Percentiles rank a stretch among this genome's conserved stretches.
phyloP scores from a whole-genome alignment of 148 eudicot species.

The Agrostemma githago region DNA sequence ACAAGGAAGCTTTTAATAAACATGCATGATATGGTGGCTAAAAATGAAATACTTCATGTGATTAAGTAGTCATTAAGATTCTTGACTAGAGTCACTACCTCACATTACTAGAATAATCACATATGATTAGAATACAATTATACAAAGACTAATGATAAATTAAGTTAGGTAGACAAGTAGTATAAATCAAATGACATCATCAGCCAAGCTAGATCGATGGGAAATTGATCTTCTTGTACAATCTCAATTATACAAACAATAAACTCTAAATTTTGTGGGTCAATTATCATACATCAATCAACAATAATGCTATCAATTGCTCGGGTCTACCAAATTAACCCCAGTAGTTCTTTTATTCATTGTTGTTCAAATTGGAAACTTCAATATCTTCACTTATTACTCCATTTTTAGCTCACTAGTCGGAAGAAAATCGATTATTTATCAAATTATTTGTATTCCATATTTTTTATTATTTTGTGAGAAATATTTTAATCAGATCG shows the following conservation, averaged over 20 bases:
- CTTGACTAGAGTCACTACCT: not conserved
- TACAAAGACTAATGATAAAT: not conserved
- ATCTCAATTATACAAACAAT: not conserved
- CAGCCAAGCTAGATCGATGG: not conserved
- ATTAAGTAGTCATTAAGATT: too few species aligned
- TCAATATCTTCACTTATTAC: not conserved
- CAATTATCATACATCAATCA: slow-evolving; percentile 11
- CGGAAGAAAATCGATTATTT: too few species aligned
- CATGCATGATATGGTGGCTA: too few species aligned
- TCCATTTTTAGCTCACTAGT: not conserved
- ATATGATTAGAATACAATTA: not conserved
- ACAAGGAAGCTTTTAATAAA: too few species aligned
- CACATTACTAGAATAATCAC: not conserved
- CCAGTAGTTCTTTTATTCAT: slow-evolving; percentile 13
- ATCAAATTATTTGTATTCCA: too few species aligned
- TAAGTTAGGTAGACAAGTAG: slow-evolving; percentile 19
- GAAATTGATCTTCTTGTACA: slow-evolving; percentile 8
- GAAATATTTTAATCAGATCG: too few species aligned
- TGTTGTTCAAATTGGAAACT: slow-evolving; percentile 13
- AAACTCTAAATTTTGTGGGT: slow-evolving; percentile 19
- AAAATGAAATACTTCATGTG: too few species aligned
- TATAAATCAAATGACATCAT: slow-evolving; percentile 21
- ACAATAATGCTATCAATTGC: slow-evolving; percentile 13
- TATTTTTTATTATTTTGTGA: too few species aligned
- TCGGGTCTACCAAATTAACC: slow-evolving; percentile 16